phyloP scores from a whole-genome alignment of 176 grass and related monocot genomes.

The Sorghum bicolor region DNA sequence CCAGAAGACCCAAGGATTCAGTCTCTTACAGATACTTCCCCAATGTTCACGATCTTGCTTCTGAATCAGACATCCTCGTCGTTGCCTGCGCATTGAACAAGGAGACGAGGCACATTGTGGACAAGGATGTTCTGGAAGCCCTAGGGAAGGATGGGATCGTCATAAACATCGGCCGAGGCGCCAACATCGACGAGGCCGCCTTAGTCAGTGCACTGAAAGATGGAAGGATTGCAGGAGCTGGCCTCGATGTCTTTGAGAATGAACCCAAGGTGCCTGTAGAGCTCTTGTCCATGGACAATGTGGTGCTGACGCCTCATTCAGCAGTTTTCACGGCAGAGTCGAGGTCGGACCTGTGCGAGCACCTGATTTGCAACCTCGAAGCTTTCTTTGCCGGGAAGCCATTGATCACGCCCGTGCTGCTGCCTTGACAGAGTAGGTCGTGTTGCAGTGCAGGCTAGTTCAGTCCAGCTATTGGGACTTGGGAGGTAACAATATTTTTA shows the following conservation, averaged over 20 bases:
- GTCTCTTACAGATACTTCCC: slow-evolving; percentile 31
- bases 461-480: too few relatives aligned
- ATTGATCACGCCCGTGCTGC: slow-evolving; percentile 17
- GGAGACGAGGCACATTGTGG: slow-evolving; percentile 42
- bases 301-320: slow-evolving; percentile 46
- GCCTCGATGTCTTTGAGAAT: slow-evolving; percentile 59
- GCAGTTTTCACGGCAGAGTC: slow-evolving; percentile 32
- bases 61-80: slow-evolving; percentile 25
- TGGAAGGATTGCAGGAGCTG: slow-evolving; percentile 40
- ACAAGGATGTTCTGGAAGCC: slow-evolving; percentile 38
- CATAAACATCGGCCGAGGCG: slow-evolving; percentile 51
- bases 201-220: slow-evolving; percentile 25
- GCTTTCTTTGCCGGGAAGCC: slow-evolving; percentile 46
- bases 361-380: slow-evolving; percentile 45
- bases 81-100: slow-evolving; percentile 37
- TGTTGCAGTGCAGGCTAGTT: too few relatives aligned
- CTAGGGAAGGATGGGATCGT: slow-evolving; percentile 47
- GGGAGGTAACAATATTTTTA: not conserved
- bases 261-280: slow-evolving; percentile 42
- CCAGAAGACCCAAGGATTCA: slow-evolving; percentile 25
- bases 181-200: slow-evolving; percentile 38
- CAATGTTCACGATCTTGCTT: slow-evolving; percentile 4
- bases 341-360: not conserved
- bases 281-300: slow-evolving; percentile 51
- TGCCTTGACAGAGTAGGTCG: not conserved